Percentiles rank a stretch among this genome's conserved stretches.
phyloP scores from a whole-genome alignment of 176 grass and related monocot species.

The Bothriochloa decipiens region DNA sequence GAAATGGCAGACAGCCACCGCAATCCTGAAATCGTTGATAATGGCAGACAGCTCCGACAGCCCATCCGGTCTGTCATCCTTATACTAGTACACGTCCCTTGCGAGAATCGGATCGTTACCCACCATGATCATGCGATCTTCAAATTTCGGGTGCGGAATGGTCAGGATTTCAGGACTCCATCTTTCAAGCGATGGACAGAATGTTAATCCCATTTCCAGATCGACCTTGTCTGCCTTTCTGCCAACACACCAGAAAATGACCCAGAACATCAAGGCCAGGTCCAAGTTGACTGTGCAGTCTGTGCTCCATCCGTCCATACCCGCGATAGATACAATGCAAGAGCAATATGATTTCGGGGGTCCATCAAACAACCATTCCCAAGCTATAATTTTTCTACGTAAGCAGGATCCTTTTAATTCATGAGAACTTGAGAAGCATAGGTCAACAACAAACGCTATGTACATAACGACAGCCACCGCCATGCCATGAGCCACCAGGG shows the following conservation, averaged over 20 bases:
- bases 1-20: slow-evolving; percentile 7
- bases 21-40: not conserved
- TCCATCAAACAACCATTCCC: slow-evolving; percentile 28
- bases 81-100: not conserved
- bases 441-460: slow-evolving; percentile 42
- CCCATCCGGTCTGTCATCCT: not conserved
- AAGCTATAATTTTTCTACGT: slow-evolving; percentile 43
- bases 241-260: no score
- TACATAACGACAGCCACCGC: slow-evolving; percentile 39
- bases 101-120: not conserved
- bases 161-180: not conserved
- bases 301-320: no score
- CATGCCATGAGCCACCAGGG: slow-evolving; percentile 19
- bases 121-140: not conserved
- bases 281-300: no score
- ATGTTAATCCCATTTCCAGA: no score
- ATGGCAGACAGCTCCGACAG: not conserved
- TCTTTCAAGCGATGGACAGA: not conserved
- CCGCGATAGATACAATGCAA: not conserved
- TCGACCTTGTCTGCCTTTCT: not conserved
- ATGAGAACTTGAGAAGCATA: slow-evolving; percentile 29
- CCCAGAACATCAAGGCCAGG: no score
- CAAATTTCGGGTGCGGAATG: not conserved
- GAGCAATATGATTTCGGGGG: not conserved
- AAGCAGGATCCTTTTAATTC: slow-evolving; percentile 15